phyloP scores from a whole-genome alignment of 2,329 filamentous ascomycete genomes.

The Stachybotrys chlorohalonatus region DNA sequence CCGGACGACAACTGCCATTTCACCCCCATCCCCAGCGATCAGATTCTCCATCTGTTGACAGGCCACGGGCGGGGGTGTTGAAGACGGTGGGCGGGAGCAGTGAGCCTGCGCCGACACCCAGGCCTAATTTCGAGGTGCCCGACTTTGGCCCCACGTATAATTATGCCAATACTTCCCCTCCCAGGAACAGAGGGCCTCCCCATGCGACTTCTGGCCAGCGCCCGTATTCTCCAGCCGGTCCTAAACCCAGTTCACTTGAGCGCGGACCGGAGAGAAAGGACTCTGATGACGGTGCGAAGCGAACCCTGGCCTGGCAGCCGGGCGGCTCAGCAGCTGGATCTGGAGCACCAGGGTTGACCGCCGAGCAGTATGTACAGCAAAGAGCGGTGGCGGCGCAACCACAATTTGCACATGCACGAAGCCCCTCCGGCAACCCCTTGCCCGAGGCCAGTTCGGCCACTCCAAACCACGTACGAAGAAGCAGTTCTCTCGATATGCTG shows the following conservation, averaged over 20 bases:
- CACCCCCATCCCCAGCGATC: slow-evolving; percentile 11
- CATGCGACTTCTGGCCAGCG: slow-evolving; percentile 11
- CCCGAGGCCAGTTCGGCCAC: slow-evolving; percentile 13
- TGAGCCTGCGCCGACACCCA: slow-evolving; percentile 16
- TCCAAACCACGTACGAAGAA: slow-evolving; percentile 26
- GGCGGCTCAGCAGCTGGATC: slow-evolving; percentile 44
- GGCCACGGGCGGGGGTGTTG: slow-evolving; percentile 68
- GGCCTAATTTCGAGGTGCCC: slow-evolving; percentile 50
- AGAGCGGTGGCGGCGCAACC: slow-evolving; percentile 51
- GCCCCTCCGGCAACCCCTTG: slow-evolving; percentile 41
- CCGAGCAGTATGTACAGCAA: slow-evolving; percentile 79
- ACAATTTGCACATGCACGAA: slow-evolving; percentile 51
- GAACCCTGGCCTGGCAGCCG: slow-evolving; percentile 74
- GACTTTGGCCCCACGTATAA: slow-evolving; percentile 83
- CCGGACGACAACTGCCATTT: slow-evolving; percentile 13
- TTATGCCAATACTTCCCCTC: slow-evolving; percentile 35
- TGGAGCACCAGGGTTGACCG: slow-evolving; percentile 48
- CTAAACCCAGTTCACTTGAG: slow-evolving; percentile 11
- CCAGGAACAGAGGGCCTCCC: slow-evolving; percentile 19
- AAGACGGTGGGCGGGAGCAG: slow-evolving; percentile 60
- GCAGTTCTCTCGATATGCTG: slow-evolving; percentile 30
- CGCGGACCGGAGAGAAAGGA: slow-evolving; percentile 34
- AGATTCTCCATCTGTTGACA: slow-evolving; percentile 42
- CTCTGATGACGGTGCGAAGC: slow-evolving; percentile 45
- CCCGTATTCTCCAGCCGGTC: slow-evolving; percentile 22